Evolutionary conservation across 2,329 filamentous ascomycete genomes (phyloP).

Genomic region (Fusarium coicis): DNA sequence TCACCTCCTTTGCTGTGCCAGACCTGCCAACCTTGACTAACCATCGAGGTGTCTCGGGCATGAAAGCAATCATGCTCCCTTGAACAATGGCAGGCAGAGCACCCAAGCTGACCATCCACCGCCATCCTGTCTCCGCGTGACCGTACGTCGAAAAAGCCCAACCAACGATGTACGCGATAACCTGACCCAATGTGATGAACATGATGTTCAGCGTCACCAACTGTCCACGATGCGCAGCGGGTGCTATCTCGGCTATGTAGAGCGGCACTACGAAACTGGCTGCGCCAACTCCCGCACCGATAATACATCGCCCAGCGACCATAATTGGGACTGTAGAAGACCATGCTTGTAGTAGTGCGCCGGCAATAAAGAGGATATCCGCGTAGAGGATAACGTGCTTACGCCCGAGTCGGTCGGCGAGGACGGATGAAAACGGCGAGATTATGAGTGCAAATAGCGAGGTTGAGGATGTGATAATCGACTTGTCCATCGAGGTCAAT

Average conservation of each 20-base stretch:
- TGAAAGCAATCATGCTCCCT: conserved; percentile 71
- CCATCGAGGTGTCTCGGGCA: conserved; percentile 93
- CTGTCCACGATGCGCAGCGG: conserved; percentile 78
- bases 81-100: conserved; percentile 81
- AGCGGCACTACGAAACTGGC: conserved; percentile 86
- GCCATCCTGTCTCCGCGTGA: conserved; percentile 72
- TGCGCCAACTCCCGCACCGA: conserved; percentile 78
- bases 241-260: conserved; percentile 89
- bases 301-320: conserved; percentile 74
- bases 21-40: conserved; percentile 75
- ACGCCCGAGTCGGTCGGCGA: conserved; percentile 71
- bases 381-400: conserved; percentile 71
- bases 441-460: conserved; percentile 72
- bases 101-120: conserved; percentile 91
- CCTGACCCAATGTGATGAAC: conserved; percentile 88
- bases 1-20: conserved; percentile 70
- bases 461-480: conserved; percentile 76
- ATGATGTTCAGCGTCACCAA: conserved; percentile 85
- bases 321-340: conserved; percentile 69
- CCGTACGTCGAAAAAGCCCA: conserved; percentile 75
- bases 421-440: conserved; percentile 71
- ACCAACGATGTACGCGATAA: conserved; percentile 86
- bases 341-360: conserved; percentile 72
- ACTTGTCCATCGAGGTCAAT: conserved; percentile 73
- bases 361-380: conserved; percentile 74